Evolutionary conservation across 2,329 filamentous ascomycete genomes (phyloP).

Genomic region (Pestalotiopsis sp.): DNA sequence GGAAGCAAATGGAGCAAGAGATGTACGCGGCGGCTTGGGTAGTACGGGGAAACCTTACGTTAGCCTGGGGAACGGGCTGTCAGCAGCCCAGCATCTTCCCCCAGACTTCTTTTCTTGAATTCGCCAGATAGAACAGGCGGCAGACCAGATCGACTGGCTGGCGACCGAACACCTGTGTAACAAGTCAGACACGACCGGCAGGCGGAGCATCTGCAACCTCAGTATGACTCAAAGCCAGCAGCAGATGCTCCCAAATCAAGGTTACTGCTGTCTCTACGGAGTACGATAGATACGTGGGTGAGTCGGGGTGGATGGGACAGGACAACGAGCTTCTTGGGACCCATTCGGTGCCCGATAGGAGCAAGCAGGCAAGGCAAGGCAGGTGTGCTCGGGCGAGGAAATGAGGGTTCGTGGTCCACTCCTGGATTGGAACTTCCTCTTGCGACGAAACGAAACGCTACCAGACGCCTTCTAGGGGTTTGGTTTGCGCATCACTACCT

Average conservation of each 20-base stretch:
- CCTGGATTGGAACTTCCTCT: too few species aligned
- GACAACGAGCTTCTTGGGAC: background rate
- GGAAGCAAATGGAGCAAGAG: background rate
- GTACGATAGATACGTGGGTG: background rate
- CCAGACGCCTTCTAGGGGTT: background rate
- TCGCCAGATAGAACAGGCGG: background rate
- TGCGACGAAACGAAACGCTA: background rate
- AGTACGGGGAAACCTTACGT: conserved; percentile 9
- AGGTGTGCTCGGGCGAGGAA: conserved; percentile 11
- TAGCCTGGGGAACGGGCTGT: conserved; percentile 3
- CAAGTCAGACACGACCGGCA: conserved; percentile 9
- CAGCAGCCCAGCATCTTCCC: conserved; percentile 2
- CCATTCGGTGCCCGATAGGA: conserved; percentile 7
- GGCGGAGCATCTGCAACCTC: conserved; percentile 9
- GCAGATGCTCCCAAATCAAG: background rate
- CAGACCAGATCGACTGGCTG: conserved; percentile 3
- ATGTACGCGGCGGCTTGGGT: background rate
- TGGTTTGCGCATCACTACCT: background rate
- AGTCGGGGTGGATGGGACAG: conserved; percentile 1
- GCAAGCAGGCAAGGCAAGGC: background rate
- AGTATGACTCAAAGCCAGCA: conserved; percentile 11
- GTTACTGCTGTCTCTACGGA: background rate
- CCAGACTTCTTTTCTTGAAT: background rate
- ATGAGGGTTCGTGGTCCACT: background rate
- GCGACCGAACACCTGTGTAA: conserved; percentile 8